Base-by-base conservation (phyloP, 2,329 filamentous ascomycete genomes). In the Hawksworthiomyces lignivorus region DNA sequence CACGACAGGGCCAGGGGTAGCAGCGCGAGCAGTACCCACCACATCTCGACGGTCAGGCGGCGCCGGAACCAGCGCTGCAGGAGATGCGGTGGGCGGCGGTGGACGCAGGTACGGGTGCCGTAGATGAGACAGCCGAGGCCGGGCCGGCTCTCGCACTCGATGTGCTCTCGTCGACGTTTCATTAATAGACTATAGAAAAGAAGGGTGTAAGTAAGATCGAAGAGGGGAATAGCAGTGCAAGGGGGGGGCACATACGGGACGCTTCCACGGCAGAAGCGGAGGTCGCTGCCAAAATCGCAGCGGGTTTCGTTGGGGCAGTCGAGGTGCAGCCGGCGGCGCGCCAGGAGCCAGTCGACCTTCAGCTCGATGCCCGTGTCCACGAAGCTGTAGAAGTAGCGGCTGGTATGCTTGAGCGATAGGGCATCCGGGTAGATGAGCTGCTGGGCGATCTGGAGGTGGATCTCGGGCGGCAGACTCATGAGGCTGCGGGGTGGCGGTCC, bases 371-470 rank as follows among this genome's bases (percentile, higher is more conserved):
- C 79, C 1, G 82, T 86, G 56, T 80, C 70, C 47, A 85, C 78
- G 2, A 84, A 60, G 36, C 58, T 53, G 61, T 79, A 80, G 57
- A 86, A 80, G 54, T 82, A 69, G 44, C 70, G 69, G 54, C 64
- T 78, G 17, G 74, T 74, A 55, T 85, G 80, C 54, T 85, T 85
- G 14, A 86, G 63, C 0, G 80, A 81, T 1, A 86, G 68, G 0
- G 82, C 82, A 48, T 87, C 82, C 0, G 82, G 82, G 47, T 86
- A 86, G 24, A 72, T 72, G 45, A 86, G 74, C 41, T 75, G 64
- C 10, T 67, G 56, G 24, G 74, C 65, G 42, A 86, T 79, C 37
- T 76, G 67, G 2, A 82, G 56, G 50, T 84, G 82, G n/a, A 86
- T 66, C 52, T 87, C 82, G 1, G 76, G 66, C 2, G 82, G 82